These are phyloP conservation scores for Lithospermum erythrorhizon DNA, from an alignment of 257 asterid genomes.

Conservation along the genomic window DNA sequence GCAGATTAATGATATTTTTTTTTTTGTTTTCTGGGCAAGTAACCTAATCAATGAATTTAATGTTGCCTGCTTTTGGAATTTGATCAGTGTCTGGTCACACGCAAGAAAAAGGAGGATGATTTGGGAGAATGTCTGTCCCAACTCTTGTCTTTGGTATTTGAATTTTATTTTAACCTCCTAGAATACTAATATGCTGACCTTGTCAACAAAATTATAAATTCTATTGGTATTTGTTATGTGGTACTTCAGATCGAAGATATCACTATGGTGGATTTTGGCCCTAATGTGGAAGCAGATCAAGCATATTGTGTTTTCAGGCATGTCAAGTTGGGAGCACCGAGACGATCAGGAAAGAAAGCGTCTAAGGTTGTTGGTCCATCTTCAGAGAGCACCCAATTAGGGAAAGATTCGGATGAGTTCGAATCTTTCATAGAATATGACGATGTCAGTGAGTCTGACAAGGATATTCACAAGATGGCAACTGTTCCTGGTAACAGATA, in stretches of 20 bases:
- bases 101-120: conserved; percentile 19
- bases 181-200: not conserved
- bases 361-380: conserved; percentile 14
- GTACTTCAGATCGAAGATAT: conserved; percentile 52
- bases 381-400: not conserved
- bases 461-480: not conserved
- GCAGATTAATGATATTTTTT: not conserved
- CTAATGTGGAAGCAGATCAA: conserved; percentile 48
- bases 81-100: conserved; percentile 50
- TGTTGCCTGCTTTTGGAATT: not conserved
- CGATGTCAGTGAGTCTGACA: conserved; percentile 10
- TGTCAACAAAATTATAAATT: too few relatives aligned
- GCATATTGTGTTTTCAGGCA: conserved; percentile 60
- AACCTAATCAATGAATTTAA: not conserved
- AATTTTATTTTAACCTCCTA: conserved; percentile 1
- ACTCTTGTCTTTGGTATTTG: conserved; percentile 55
- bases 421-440: conserved; percentile 12
- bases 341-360: conserved; percentile 40
- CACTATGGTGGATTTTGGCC: conserved; percentile 45
- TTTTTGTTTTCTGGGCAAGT: not conserved
- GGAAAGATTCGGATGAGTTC: conserved; percentile 1
- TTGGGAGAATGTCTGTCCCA: conserved; percentile 40
- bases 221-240: not conserved
- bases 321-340: conserved; percentile 55
- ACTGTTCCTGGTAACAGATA: conserved; percentile 6